Base-by-base conservation (phyloP, 345 rosid species). In the Turritis glabra region DNA sequence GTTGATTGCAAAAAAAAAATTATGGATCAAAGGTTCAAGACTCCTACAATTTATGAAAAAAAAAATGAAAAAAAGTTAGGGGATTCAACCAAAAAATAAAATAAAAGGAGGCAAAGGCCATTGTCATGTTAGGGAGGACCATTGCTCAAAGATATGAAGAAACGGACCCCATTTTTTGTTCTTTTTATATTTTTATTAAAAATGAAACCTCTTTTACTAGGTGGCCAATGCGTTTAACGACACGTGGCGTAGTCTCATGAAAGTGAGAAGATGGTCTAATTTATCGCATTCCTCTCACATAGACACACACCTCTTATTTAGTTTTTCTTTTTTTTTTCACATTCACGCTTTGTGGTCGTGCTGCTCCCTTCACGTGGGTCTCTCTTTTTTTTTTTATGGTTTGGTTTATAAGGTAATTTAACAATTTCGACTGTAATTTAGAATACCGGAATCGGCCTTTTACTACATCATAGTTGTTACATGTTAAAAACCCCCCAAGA, bases 291-390 rank as follows among this genome's bases (percentile, higher is more conserved):
- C 80, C 80, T 69, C 75, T 69, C 64, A 75, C 11, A 60, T 12
- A 58, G 53, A 67, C 73, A 75, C 73, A 57, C 67, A 55, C 43
- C 22, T 35, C 72, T 65, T 7, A 13, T 64, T 2, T 13, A 47
- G 13, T 46, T 19, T 37, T 19, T 18, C 0, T 8, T 47, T 3
- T 23, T 53, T 30, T 26, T 41, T 46, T 47, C 47, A 67, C 54
- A 67, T 60, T 68, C 58, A 69, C 32, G 51, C 58, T 76, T 69
- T 76, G 75, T 76, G 80, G 59, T 64, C 75, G 55, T 43, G 25
- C 50, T 69, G 64, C 62, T 76, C 17, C 74, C 74, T 60, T 29
- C 57, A 30, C 50, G 48, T 68, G 48, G 55, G 41, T 53, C 65
- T 35, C 40, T 37, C 40, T 61, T 3, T 52, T 57, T 60, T 68